Conservation (phyloP, 1,284 basidiomycete genomes). For the Ustilago curta region DNA sequence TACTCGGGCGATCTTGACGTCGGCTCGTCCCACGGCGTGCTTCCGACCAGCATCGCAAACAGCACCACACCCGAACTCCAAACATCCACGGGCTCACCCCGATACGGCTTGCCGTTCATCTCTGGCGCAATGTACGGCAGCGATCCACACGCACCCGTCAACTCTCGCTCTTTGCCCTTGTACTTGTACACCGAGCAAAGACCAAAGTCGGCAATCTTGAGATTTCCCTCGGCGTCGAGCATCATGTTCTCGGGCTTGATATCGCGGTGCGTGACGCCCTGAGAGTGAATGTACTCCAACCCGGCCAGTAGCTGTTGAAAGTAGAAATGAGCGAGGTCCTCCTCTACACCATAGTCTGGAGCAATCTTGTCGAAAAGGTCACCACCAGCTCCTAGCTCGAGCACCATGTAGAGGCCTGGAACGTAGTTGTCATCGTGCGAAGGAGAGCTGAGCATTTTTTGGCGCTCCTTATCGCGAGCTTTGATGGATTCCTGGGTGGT, state of each 20-base stretch:
- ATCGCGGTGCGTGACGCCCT: slow-evolving; percentile 74
- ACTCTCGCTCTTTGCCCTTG: slow-evolving; percentile 78
- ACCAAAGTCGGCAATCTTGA: slow-evolving; percentile 97
- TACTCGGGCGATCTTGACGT: slow-evolving; percentile 84
- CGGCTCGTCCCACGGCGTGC: slow-evolving; percentile 98
- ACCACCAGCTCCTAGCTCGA: slow-evolving; percentile 92
- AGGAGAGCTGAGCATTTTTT: slow-evolving; percentile 43
- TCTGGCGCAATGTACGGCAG: slow-evolving; percentile 95
- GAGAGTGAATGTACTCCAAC: slow-evolving; percentile 78
- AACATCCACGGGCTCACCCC: slow-evolving; percentile 89
- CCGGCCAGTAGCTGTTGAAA: slow-evolving; percentile 89
- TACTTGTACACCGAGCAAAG: slow-evolving; percentile 90
- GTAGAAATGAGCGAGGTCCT: slow-evolving; percentile 90
- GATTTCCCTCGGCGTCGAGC: slow-evolving; percentile 73
- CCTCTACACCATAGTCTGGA: slow-evolving; percentile 86
- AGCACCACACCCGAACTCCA: slow-evolving; percentile 98
- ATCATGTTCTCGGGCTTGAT: slow-evolving; percentile 72
- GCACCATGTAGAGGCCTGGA: slow-evolving; percentile 83
- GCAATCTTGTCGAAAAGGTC: slow-evolving; percentile 96
- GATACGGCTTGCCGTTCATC: slow-evolving; percentile 75
- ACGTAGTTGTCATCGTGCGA: slow-evolving; percentile 59
- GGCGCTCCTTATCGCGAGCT: slow-evolving; percentile 65
- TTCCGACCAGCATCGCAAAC: slow-evolving; percentile 90
- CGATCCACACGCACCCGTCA: slow-evolving; percentile 80
- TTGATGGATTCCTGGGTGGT: slow-evolving; percentile 73